These are phyloP conservation scores for Eimeria tenella DNA, from an alignment of 169 alveolate species.

Conservation along the genomic window DNA sequence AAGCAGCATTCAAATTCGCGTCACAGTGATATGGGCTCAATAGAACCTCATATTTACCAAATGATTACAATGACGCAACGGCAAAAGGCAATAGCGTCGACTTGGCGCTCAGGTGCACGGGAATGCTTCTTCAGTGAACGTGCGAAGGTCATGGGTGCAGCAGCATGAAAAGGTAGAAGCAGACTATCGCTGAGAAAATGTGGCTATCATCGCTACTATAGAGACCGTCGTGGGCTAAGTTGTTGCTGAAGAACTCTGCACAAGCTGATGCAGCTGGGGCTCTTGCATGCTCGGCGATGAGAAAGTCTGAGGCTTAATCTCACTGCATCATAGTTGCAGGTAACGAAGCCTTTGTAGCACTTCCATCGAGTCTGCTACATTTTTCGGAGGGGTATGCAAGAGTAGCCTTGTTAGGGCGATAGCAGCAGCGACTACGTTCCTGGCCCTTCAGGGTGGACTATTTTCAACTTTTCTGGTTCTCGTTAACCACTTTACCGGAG, in stretches of 20 bases:
- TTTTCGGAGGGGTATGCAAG: neutral
- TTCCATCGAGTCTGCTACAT: neutral
- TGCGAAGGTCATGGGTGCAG: no score
- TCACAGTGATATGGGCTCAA: no score
- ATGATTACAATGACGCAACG: no score
- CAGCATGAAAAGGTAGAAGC: neutral
- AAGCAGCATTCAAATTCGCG: no score
- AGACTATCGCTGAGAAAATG: neutral
- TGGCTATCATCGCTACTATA: neutral
- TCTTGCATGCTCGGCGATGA: slow-evolving; percentile 58
- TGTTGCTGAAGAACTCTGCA: neutral
- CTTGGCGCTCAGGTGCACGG: no score
- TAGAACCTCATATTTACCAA: no score
- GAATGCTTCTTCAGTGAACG: no score
- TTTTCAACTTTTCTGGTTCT: neutral
- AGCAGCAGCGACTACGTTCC: slow-evolving; percentile 8
- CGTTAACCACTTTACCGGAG: neutral
- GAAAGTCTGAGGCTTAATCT: neutral
- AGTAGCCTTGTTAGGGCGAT: neutral
- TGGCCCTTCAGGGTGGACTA: neutral
- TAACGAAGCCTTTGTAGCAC: neutral
- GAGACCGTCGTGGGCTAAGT: neutral
- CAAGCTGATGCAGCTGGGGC: neutral
- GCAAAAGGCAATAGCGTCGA: no score
- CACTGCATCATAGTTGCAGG: neutral